Base-by-base conservation (phyloP, 2,329 filamentous ascomycete genomes). In the Fusarium decemcellulare region DNA sequence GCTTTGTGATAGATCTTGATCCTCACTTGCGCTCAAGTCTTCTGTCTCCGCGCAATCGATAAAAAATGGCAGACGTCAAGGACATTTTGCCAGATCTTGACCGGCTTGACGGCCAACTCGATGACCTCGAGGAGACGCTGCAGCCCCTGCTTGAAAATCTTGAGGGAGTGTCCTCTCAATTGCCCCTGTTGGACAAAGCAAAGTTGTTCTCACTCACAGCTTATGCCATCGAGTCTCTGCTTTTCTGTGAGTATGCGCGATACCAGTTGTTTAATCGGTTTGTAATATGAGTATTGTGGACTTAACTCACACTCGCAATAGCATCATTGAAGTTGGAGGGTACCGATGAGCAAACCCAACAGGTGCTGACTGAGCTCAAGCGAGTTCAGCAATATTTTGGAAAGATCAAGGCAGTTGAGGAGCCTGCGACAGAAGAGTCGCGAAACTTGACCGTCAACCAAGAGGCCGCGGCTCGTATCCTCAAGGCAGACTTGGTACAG, bases 121-220 rank as follows among this genome's bases (percentile, higher is more conserved):
- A 97, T 80, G 88, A 91, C 59, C 87, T 98, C 48, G 90, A 97
- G 77, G 88, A 91, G 37, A 85, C 88, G 5, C 85, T 98, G 30
- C 82, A 88, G 67, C 94, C 95, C n/a, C 83, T 98, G 7, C 82
- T 97, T 29, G 84, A 85, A 37, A 86, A 86, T 52, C 82, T 98
- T 44, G 84, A 89, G 53, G 88, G 91, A 42, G 88, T 89, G 60
- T 90, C 93, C 6, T 91, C 90, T 59, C 94, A 94, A 77, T 86
- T 98, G 30, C 95, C 95, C 2, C 86, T 98, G n/a, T 86, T 99
- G 65, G 95, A 98, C 84, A 95, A 94, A 82, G 94, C 96, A 8
- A 98, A 98, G 82, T 90, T 98, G 63, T 94, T 97, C 77, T 91
- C 96, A n/a, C 85, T 97, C 18, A 86, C 91, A 54, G 92, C 94